Base-by-base conservation (phyloP, 352 stramenopile genomes). In the Phytophthora sansomeana region DNA sequence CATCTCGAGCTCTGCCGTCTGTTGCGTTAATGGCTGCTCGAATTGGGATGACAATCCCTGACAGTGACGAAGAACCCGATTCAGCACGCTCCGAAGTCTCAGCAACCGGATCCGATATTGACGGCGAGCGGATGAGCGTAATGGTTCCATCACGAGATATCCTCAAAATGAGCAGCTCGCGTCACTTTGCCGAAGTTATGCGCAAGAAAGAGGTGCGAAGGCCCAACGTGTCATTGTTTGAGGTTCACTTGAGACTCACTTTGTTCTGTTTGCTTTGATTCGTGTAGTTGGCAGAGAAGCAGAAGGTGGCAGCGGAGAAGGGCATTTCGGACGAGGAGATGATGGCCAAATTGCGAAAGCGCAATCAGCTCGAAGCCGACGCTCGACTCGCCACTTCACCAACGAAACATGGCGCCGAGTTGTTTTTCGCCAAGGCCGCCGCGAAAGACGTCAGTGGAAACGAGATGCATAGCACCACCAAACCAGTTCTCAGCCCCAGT, bases 311-410 rank as follows among this genome's bases (percentile, higher is more conserved):
- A 21, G 80, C 82, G 13, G 85, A 94, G 67, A 85, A 85, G 28
- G 85, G 85, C n/a, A 85, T 94, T 67, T 94, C 85, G 21, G 84
- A 94, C 51, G 85, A 94, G 62, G 85, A 94, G 69, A 87, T 92
- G 75, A 74, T 92, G 59, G 78, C 79, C 11, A 94, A 94, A 53
- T 69, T 90, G 36, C 77, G 82, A 19, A 94, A 94, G 35, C 85
- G 83, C 30, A 92, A 78, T 47, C 85, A 94, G 32, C 63, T 87
- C 30, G 85, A 94, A 52, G 66, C 78, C 0, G 83, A 91, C 58
- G 69, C 78, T 19, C 83, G 85, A 21, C 74, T 94, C 8, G 78
- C 86, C 17, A 89, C 80, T n/a, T 92, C 85, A 17, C 86, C 80
- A 24, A 79, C 70, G 13, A 71, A 75, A n/a, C 56, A 69, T n/a